Percentiles rank a stretch among this genome's conserved stretches.
These are phyloP conservation scores for Mycosarcoma mackinlayi DNA, from an alignment of 1,284 basidiomycete genomes.

Conservation along the genomic window DNA sequence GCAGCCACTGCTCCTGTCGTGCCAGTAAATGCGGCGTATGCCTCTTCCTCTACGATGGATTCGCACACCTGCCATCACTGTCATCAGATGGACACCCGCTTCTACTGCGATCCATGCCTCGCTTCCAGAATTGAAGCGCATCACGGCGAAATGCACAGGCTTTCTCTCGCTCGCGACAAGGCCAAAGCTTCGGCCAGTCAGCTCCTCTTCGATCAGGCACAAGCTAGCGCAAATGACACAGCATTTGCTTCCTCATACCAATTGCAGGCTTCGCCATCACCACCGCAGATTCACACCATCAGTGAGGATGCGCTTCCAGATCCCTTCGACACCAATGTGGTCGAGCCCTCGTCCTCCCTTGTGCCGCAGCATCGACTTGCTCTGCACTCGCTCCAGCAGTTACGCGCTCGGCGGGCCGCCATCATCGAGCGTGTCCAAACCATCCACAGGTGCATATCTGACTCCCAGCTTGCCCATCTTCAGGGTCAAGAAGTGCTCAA, in stretches of 20 bases:
- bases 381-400: conserved; percentile 21
- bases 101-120: conserved; percentile 51
- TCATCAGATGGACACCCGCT: conserved; percentile 35
- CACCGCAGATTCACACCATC: not conserved
- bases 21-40: not conserved
- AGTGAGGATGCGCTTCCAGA: conserved; percentile 24
- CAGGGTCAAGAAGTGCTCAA: conserved; percentile 20
- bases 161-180: conserved; percentile 36
- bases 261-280: not conserved
- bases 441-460: conserved; percentile 34
- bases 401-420: conserved; percentile 24
- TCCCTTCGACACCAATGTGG: conserved; percentile 25
- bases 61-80: conserved; percentile 40
- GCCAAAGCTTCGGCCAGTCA: conserved; percentile 13
- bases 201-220: conserved; percentile 13
- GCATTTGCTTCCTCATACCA: not conserved
- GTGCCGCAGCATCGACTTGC: conserved; percentile 5
- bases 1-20: conserved; percentile 14
- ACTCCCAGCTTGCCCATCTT: conserved; percentile 32
- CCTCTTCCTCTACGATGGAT: not conserved
- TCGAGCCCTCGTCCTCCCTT: conserved; percentile 7
- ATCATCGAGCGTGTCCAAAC: conserved; percentile 26
- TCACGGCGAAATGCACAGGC: conserved; percentile 34
- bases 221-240: not conserved
- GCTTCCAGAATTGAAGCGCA: conserved; percentile 35